Base-by-base conservation (phyloP, 2,329 filamentous ascomycete genomes). In the Rasamsonia emersonii region DNA sequence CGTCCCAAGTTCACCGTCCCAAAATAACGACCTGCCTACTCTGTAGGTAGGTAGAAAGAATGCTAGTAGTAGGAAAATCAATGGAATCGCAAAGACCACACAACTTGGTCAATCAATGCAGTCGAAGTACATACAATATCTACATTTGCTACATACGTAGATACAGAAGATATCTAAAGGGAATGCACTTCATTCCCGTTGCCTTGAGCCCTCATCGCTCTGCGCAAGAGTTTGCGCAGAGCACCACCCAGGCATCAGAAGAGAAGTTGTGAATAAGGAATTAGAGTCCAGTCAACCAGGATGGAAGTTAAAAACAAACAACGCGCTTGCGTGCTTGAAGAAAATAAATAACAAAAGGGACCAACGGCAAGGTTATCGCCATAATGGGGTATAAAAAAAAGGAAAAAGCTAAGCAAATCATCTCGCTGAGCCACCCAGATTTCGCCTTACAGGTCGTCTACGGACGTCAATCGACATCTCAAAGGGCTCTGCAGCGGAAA, bases 351-450 rank as follows among this genome's bases (percentile, higher is more conserved):
- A 32, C 25, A 30, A 32, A 20, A 31, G 26, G 34, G 29, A 36
- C 24, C 34, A 11, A 28, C 25, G 32, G 19, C 30, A 23, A 26
- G 33, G 23, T 32, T 29, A 26, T 33, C 32, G 35, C 38, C 33
- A 35, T 21, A 16, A 32, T 32, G 33, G 32, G 38, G 38, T 36
- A 34, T 38, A 38, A 26, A 37, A 24, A 15, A 38, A 32, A 34
- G 14, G 21, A 19, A 31, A 31, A 23, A 24, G 16, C 6, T 17
- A 23, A 21, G 14, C 17, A 31, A 15, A 14, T 31, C 18, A 9
- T 24, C 29, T 13, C 21, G 15, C 21, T 5, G 16, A 32, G 30
- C 9, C 21, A 32, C 23, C 14, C 13, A 25, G 30, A 11, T 16
- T 13, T 32, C n/a, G 16, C 21, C 21, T 28, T 7, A 17, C 7